phyloP scores from a whole-genome alignment of 805 yeast genomes.

The Candida fluviatilis region DNA sequence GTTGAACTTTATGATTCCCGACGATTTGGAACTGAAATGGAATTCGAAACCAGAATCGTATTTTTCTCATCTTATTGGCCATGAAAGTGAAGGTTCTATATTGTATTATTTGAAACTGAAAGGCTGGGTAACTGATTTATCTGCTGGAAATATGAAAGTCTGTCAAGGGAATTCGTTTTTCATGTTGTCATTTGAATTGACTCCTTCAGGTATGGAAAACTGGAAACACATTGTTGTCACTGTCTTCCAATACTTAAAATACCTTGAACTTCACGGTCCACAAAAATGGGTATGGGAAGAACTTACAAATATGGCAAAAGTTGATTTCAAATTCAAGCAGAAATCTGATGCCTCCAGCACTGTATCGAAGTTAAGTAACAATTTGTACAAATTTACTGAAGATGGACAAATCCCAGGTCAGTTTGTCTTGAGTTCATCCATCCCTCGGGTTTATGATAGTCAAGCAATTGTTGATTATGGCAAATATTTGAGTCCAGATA shows the following conservation, averaged over 20 bases:
- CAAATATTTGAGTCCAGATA: conserved; percentile 48
- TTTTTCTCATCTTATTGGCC: conserved; percentile 81
- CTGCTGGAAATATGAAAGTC: conserved; percentile 66
- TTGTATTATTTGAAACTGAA: conserved; percentile 61
- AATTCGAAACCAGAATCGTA: conserved; percentile 66
- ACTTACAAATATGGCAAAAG: conserved; percentile 58
- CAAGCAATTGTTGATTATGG: conserved; percentile 48
- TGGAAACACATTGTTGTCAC: conserved; percentile 58
- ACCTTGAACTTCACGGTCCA: conserved; percentile 55
- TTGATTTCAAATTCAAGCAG: conserved; percentile 77
- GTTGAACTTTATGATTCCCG: conserved; percentile 71
- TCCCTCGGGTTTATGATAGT: conserved; percentile 58
- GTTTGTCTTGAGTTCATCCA: conserved; percentile 51
- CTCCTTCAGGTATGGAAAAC: conserved; percentile 63
- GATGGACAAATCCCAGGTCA: conserved; percentile 54
- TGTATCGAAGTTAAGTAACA: conserved; percentile 62
- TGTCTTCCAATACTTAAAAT: conserved; percentile 68
- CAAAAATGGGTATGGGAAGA: conserved; percentile 82
- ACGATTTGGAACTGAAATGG: conserved; percentile 59
- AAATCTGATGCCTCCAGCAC: conserved; percentile 69
- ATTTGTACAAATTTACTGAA: conserved; percentile 46
- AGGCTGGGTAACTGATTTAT: conserved; percentile 77
- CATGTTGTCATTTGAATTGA: conserved; percentile 68
- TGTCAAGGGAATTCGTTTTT: conserved; percentile 68
- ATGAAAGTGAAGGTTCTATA: conserved; percentile 86